Evolutionary conservation across 148 eudicot genomes (phyloP).

Genomic region (Suaeda aralocaspica): DNA sequence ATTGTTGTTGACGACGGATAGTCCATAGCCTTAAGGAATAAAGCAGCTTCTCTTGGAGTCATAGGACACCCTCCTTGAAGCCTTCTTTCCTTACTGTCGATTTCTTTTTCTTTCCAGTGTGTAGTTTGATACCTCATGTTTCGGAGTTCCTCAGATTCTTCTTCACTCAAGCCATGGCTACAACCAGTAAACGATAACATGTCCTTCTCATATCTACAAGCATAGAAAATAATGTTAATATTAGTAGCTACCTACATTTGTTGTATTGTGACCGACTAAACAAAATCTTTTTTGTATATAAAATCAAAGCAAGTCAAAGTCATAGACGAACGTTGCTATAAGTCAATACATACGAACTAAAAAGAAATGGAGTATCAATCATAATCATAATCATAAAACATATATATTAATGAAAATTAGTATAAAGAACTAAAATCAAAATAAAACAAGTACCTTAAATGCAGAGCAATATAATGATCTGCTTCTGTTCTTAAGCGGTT

Average conservation of each 20-base stretch:
- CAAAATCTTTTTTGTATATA: too few species aligned
- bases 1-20: constrained; percentile 41
- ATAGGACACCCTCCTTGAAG: constrained; percentile 51
- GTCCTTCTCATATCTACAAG: constrained; percentile 50
- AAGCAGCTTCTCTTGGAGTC: constrained; percentile 55
- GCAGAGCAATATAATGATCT: constrained; percentile 46
- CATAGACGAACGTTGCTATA: too few species aligned
- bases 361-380: too few species aligned
- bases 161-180: constrained; percentile 34
- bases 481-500: constrained; percentile 28
- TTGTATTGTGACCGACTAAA: too few species aligned
- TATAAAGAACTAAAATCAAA: too few species aligned
- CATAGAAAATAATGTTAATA: background rate
- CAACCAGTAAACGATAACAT: constrained; percentile 67
- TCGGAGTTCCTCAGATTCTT: constrained; percentile 40
- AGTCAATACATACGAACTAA: too few species aligned
- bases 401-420: too few species aligned
- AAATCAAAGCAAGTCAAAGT: too few species aligned
- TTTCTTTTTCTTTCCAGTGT: constrained; percentile 57
- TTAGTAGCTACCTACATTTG: too few species aligned
- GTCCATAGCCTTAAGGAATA: constrained; percentile 58
- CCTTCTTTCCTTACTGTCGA: constrained; percentile 35
- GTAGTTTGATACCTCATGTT: constrained; percentile 34
- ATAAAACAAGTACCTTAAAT: constrained; percentile 50
- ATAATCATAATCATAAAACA: too few species aligned